Conservation (phyloP, 1,284 basidiomycete species). For the Phlebopus sp. region DNA sequence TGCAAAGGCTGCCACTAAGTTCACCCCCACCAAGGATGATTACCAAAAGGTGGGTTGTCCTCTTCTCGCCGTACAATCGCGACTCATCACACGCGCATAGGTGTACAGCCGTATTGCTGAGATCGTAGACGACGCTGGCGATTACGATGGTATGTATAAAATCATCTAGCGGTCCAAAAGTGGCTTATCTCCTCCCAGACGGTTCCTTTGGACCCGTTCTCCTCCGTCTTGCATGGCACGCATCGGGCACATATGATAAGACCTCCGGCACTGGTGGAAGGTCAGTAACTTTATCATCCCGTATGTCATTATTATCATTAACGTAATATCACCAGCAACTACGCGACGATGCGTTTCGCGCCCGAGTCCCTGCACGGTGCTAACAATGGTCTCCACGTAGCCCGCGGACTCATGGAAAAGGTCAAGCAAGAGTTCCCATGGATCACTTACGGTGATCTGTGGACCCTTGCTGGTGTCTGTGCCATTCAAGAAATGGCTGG, state of each 20-base stretch:
- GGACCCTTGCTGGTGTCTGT: constrained; percentile 87
- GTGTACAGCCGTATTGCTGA: constrained; percentile 88
- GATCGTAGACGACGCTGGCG: constrained; percentile 65
- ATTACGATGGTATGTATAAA: constrained; percentile 81
- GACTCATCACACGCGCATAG: constrained; percentile 34
- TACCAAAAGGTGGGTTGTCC: constrained; percentile 74
- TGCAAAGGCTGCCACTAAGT: constrained; percentile 61
- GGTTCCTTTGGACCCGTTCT: constrained; percentile 91
- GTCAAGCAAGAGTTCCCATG: constrained; percentile 85
- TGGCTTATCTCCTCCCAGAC: constrained; percentile 46
- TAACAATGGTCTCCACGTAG: constrained; percentile 84
- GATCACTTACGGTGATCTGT: constrained; percentile 93
- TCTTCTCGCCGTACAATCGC: neutral
- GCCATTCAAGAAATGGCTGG: constrained; percentile 88
- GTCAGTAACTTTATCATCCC: constrained; percentile 36
- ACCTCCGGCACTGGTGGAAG: constrained; percentile 84
- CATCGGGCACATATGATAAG: constrained; percentile 91
- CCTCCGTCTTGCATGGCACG: constrained; percentile 92
- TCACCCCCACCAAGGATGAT: constrained; percentile 71
- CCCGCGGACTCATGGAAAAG: constrained; percentile 83
- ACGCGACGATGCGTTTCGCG: constrained; percentile 93
- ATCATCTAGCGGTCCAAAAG: neutral
- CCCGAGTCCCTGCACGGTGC: constrained; percentile 84
- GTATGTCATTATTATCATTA: constrained; percentile 4
- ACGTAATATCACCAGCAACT: constrained; percentile 58